A percentile compares a stretch with the other conserved stretches of the same genome.
Conservation (phyloP, 1,284 basidiomycete species). For the Trametes pubescens region DNA sequence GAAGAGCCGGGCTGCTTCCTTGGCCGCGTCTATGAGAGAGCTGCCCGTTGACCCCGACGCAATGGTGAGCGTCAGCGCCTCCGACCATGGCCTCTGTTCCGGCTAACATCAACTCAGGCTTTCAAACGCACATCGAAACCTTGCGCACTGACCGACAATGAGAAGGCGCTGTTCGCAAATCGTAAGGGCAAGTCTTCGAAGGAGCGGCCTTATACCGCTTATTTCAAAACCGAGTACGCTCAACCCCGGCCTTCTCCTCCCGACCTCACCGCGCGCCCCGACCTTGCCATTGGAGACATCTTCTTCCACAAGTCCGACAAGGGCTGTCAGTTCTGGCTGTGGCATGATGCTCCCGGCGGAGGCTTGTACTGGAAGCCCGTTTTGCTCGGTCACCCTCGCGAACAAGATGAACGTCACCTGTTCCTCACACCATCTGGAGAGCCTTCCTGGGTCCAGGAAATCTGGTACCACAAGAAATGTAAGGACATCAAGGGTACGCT, state of each 20-base stretch:
- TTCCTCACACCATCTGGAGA: not conserved
- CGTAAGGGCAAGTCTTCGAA: conserved; percentile 4
- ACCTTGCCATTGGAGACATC: not conserved
- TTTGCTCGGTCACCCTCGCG: not conserved
- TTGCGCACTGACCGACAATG: not conserved
- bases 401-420: not conserved
- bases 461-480: not conserved
- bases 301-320: conserved; percentile 2
- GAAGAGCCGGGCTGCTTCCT: not conserved
- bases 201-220: conserved; percentile 4
- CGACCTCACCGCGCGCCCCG: not conserved
- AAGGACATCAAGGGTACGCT: not conserved
- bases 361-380: conserved; percentile 5
- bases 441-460: conserved; percentile 1
- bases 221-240: not conserved
- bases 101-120: too few relatives aligned
- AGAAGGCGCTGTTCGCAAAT: not conserved
- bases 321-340: conserved; percentile 2
- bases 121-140: not conserved
- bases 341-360: not conserved
- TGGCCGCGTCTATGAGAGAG: not conserved
- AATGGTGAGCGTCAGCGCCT: too few relatives aligned
- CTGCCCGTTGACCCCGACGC: too few relatives aligned
- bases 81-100: too few relatives aligned
- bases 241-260: not conserved